phyloP scores from a whole-genome alignment of 129 eudicot species.

The Flaveria bidentis region DNA sequence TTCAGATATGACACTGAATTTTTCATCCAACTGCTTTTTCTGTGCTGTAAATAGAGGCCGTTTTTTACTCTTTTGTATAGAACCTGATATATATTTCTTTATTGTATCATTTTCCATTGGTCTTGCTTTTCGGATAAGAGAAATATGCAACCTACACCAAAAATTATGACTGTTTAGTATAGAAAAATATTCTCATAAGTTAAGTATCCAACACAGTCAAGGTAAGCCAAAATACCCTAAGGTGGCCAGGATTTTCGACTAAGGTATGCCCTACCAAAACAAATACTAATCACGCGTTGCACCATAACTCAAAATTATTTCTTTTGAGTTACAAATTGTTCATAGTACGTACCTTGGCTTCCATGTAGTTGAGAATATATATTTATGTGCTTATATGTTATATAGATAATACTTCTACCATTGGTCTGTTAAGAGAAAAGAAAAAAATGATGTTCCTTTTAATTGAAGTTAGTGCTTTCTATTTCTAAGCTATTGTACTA shows the following conservation, averaged over 20 bases:
- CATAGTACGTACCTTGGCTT: not conserved
- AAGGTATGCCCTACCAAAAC: slow-evolving; percentile 1
- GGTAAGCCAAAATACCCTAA: not conserved
- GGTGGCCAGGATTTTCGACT: not conserved
- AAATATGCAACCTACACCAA: slow-evolving; percentile 49
- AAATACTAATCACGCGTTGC: not conserved
- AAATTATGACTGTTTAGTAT: not conserved
- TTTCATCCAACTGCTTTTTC: slow-evolving; percentile 82
- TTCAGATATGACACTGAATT: slow-evolving; percentile 55
- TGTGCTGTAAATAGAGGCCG: slow-evolving; percentile 69
- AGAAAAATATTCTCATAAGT: not conserved
- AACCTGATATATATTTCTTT: slow-evolving; percentile 34
- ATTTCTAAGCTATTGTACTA: not conserved
- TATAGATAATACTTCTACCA: not conserved
- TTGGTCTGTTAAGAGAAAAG: not conserved
- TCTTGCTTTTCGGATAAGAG: slow-evolving; percentile 42
- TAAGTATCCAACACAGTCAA: not conserved
- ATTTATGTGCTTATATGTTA: not conserved
- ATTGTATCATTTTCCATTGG: slow-evolving; percentile 39
- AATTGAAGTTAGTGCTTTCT: not conserved
- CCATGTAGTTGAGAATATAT: slow-evolving; percentile 6
- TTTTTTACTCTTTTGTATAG: slow-evolving; percentile 31
- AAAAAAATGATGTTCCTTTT: not conserved
- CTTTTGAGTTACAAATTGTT: not conserved
- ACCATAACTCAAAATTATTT: not conserved